Base-by-base conservation (phyloP, 129 eudicot species). In the Smallanthus sonchifolius region DNA sequence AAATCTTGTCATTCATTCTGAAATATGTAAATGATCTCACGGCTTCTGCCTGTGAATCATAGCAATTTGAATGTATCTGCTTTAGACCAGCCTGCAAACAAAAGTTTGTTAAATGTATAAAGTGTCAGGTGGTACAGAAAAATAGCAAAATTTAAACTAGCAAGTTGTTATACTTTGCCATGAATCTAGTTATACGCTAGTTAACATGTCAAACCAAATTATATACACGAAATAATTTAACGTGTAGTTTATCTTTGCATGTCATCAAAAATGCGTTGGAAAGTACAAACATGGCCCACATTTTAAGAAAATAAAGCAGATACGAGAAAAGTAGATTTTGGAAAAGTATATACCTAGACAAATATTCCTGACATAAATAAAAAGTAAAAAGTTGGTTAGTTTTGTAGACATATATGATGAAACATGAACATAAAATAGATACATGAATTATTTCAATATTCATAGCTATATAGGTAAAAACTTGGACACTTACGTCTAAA, bases 1-100 rank as follows among this genome's bases (percentile, higher is more conserved):
- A 87, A 17, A 87, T 82, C 52, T 82, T 84, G n/a, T 83, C 83
- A 17, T 85, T 82, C 87, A 87, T 71, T 75, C 92, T 84, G 76
- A 87, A 87, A 67, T 82, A 87, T 6, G 92, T 87, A 32, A 87
- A 87, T 55, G 89, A 87, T 83, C 86, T 74, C 52, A 84, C 85
- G 62, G 77, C 69, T 64, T 84, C 89, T 19, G 82, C 64, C 9
- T 81, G 74, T 30, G 83, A 75, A 82, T 84, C 80, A 43, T 82
- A 82, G 82, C 89, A 82, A 74, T 87, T 87, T 75, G 92, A 74
- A 61, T 87, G 77, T 75, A 87, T 87, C 80, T 81, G 87, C 72
- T 69, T 70, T 68, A 87, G 67, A 70, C 92, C 89, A 65, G 87
- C 92, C 92, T 87, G 89, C 83, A 64, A 70, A 72, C 17, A 51